Conservation (phyloP, 2,329 filamentous ascomycete genomes). For the Penicillium expansum region DNA sequence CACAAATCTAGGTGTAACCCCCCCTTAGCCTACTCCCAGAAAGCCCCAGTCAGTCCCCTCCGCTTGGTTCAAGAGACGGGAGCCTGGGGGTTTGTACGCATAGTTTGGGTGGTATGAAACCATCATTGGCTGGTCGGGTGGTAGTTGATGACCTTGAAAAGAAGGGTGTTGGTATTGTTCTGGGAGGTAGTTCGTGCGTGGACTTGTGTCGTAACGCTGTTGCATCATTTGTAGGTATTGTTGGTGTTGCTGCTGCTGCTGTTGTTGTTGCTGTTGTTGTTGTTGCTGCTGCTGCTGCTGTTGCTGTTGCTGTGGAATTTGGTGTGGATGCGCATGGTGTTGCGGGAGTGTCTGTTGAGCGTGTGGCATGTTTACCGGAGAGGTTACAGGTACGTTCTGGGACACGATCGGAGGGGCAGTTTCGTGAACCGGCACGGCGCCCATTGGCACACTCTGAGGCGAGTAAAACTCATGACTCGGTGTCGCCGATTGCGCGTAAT, state of each 20-base stretch:
- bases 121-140: constrained; percentile 33
- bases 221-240: constrained; percentile 33
- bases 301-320: constrained; percentile 22
- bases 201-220: constrained; percentile 32
- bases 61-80: constrained; percentile 37
- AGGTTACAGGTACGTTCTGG: constrained; percentile 31
- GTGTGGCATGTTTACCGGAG: constrained; percentile 30
- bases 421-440: constrained; percentile 32
- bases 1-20: constrained; percentile 16
- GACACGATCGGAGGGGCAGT: constrained; percentile 29
- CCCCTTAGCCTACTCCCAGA: constrained; percentile 37
- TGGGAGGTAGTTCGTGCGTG: constrained; percentile 32
- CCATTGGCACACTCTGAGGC: constrained; percentile 33
- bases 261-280: constrained; percentile 34
- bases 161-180: constrained; percentile 32
- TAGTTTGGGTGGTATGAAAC: constrained; percentile 34
- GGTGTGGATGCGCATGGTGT: constrained; percentile 26
- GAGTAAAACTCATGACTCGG: constrained; percentile 40
- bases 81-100: constrained; percentile 32
- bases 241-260: constrained; percentile 15
- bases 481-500: constrained; percentile 34
- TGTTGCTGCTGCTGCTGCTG: constrained; percentile 30
- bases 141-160: constrained; percentile 30
- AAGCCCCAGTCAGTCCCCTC: constrained; percentile 43
- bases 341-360: constrained; percentile 27